A percentile compares a stretch with the other conserved stretches of the same genome.
Conservation (phyloP, 1,284 basidiomycete genomes). For the Golubevia pallescens region DNA sequence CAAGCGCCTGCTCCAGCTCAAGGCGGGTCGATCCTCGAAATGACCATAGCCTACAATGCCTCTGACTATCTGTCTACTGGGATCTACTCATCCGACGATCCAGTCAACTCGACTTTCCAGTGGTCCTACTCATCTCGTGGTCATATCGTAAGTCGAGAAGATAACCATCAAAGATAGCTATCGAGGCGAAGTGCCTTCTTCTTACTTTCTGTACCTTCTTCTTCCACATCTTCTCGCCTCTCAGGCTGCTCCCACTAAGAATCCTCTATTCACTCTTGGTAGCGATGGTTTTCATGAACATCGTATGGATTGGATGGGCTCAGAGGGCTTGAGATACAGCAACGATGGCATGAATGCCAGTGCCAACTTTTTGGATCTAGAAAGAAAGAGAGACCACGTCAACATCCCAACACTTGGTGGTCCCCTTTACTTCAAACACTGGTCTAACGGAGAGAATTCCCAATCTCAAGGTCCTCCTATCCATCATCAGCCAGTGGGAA, state of each 20-base stretch:
- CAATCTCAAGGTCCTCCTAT: slow-evolving; percentile 36
- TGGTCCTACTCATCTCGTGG: slow-evolving; percentile 38
- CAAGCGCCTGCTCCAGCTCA: slow-evolving; percentile 22
- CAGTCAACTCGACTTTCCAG: slow-evolving; percentile 28
- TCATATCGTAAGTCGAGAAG: neutral
- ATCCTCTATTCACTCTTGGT: slow-evolving; percentile 2
- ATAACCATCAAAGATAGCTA: no score
- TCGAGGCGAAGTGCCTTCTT: no score
- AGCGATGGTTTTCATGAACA: slow-evolving; percentile 31
- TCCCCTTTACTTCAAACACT: slow-evolving; percentile 41
- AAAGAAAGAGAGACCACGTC: slow-evolving; percentile 26
- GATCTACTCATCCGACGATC: slow-evolving; percentile 21
- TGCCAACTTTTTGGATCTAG: slow-evolving; percentile 22
- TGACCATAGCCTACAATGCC: slow-evolving; percentile 38
- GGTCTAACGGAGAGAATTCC: slow-evolving; percentile 36
- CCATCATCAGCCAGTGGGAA: slow-evolving; percentile 20
- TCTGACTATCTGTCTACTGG: slow-evolving; percentile 14
- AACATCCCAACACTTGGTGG: slow-evolving; percentile 27
- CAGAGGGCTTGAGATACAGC: slow-evolving; percentile 23
- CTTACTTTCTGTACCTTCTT: no score
- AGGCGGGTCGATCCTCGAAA: slow-evolving; percentile 31
- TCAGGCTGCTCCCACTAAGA: no score
- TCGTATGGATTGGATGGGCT: slow-evolving; percentile 43
- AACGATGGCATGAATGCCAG: slow-evolving; percentile 32
- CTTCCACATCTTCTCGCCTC: no score